Percentiles rank a stretch among this genome's conserved stretches.
Evolutionary conservation across 331 rosid genomes (phyloP).

Genomic region (Arachis monticola): DNA sequence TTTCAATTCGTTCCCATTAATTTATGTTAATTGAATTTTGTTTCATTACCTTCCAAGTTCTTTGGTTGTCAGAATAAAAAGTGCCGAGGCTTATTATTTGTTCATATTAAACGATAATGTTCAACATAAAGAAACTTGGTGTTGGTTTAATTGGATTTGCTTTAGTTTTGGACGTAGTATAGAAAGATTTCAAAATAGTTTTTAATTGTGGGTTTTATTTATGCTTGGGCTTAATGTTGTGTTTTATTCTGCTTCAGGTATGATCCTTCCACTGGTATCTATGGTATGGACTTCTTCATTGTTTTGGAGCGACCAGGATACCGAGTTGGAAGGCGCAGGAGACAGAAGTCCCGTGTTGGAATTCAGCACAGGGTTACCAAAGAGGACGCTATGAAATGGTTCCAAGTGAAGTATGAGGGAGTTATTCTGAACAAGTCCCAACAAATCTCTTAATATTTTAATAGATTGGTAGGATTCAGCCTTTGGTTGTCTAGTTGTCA

Average conservation of each 20-base stretch:
- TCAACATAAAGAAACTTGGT: too few species aligned
- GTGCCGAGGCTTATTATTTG: too few species aligned
- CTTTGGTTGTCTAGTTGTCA: too few species aligned
- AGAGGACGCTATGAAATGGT: slow-evolving; percentile 86
- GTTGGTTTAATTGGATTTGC: too few species aligned
- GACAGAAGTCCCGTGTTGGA: slow-evolving; percentile 78
- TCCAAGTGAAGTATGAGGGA: slow-evolving; percentile 83
- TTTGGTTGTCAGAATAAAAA: not conserved
- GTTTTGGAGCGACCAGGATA: slow-evolving; percentile 76
- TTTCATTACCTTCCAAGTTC: not conserved
- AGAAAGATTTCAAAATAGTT: too few species aligned
- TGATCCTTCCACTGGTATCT: slow-evolving; percentile 78
- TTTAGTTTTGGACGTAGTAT: too few species aligned
- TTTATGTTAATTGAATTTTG: too few species aligned
- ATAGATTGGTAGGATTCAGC: too few species aligned
- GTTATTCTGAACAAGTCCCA: slow-evolving; percentile 82
- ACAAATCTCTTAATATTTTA: too few species aligned
- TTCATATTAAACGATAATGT: too few species aligned
- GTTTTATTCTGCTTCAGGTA: slow-evolving; percentile 41
- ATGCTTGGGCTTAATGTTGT: not conserved
- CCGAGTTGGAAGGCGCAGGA: slow-evolving; percentile 76
- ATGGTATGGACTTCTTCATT: slow-evolving; percentile 79
- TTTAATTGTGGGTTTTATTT: not conserved
- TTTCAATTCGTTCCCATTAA: too few species aligned
- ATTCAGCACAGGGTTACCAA: slow-evolving; percentile 38